Evolutionary conservation across 2,329 filamentous ascomycete genomes (phyloP), one percentile per base, ranked within the genome.

Genomic region (Sporothrix pseudoabietina): DNA sequence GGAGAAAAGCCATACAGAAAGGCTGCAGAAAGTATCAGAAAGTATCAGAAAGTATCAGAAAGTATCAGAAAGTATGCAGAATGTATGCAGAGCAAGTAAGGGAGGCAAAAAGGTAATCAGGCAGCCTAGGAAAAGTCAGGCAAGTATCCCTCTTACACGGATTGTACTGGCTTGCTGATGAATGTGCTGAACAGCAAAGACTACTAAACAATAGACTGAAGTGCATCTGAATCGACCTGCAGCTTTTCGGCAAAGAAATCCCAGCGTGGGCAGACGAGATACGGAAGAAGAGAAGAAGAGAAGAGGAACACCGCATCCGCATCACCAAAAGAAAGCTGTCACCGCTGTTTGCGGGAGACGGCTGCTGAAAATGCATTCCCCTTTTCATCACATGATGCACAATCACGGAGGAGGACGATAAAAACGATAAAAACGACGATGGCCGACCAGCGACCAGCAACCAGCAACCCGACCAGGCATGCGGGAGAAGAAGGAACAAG

Each of bases 371-470:
- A 66, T 66, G 61, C 61, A 66, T 12, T 30, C 61, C 22, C 61
- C 61, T 66, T 66, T 66, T 66, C 61, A 65, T 47, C 61, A 47
- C 61, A 30, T 26, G 30, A 44, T 66, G 61, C 61, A 47, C 57
- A 61, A 39, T 39, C 57, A 16, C 19, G 57, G 57, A 39, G 8
- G n/a, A 61, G 14, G 1, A 39, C 10, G 35, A 30, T 14, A n/a
- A 65, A n/a, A 0, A 26, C 5, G 35, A 39, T 19, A 26, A 41
- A n/a, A 39, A 65, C 35, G 57, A 61, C 19, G 32, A 35, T 14
- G 57, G 39, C 39, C 30, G 30, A 65, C 12, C 41, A 35, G 59
- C 4, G 57, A 3, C n/a, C 22, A 54, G 59, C 5, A 9, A 26
- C 19, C 1, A 63, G 9, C 35, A 8, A 35, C 1, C 1, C 35